These are phyloP conservation scores for Pilatotrama ljubarskyi DNA, from an alignment of 768 basidiomycete species.

Conservation along the genomic window DNA sequence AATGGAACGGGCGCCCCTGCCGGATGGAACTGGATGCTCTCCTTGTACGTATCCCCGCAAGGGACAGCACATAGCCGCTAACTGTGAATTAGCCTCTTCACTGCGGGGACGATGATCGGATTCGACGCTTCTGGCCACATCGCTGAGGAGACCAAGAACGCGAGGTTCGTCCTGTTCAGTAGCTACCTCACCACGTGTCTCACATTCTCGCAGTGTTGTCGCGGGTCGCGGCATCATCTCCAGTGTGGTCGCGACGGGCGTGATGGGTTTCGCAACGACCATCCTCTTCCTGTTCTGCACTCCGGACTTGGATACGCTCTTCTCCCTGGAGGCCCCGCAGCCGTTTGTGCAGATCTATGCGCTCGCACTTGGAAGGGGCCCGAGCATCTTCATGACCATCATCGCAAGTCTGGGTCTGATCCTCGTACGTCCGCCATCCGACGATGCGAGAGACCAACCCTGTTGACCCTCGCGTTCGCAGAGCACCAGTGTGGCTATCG, in stretches of 20 bases:
- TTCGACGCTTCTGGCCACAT: constrained; percentile 58
- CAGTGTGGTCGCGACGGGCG: constrained; percentile 75
- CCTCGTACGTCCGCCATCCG: constrained; percentile 49
- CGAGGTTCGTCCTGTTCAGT: constrained; percentile 22
- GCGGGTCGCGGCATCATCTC: constrained; percentile 83
- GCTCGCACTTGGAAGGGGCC: constrained; percentile 75
- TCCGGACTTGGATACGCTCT: constrained; percentile 74
- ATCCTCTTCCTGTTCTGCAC: constrained; percentile 86
- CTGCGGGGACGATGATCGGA: constrained; percentile 85
- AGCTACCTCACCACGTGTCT: neutral
- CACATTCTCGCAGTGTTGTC: constrained; percentile 50
- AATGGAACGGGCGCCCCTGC: constrained; percentile 87
- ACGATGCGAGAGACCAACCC: neutral
- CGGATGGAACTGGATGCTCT: constrained; percentile 91
- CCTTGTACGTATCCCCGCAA: constrained; percentile 54
- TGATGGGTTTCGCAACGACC: constrained; percentile 75
- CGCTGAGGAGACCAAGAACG: constrained; percentile 36
- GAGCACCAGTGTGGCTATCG: constrained; percentile 87
- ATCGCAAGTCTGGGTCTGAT: constrained; percentile 85
- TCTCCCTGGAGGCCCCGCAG: constrained; percentile 79
- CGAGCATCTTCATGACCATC: constrained; percentile 84
- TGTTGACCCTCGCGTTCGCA: constrained; percentile 29
- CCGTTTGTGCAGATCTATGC: constrained; percentile 91
- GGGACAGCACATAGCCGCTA: neutral
- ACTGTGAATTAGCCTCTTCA: constrained; percentile 60